Percentiles rank a stretch among this genome's conserved stretches.
Evolutionary conservation across 768 basidiomycete species (phyloP).

Genomic region (Psilocybe azurescens): DNA sequence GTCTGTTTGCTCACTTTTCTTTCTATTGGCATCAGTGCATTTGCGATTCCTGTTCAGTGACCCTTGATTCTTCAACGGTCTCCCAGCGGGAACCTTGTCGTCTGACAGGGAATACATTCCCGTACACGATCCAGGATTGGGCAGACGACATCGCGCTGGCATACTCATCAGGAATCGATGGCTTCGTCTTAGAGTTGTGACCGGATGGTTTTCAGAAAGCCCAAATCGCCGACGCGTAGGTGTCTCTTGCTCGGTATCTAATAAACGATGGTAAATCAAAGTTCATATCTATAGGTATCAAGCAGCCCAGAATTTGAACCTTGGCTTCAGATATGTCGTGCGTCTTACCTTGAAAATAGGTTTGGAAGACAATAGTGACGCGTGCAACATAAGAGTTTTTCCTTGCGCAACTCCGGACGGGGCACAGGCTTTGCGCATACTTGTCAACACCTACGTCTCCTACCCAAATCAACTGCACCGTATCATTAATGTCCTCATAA

Average conservation of each 20-base stretch:
- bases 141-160: constrained; percentile 60
- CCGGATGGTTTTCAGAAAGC: constrained; percentile 63
- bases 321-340: constrained; percentile 82
- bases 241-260: constrained; percentile 9
- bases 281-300: constrained; percentile 44
- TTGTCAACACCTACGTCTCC: constrained; percentile 56
- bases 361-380: background rate
- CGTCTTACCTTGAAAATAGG: constrained; percentile 15
- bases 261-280: too few relatives aligned
- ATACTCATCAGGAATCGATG: constrained; percentile 65
- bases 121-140: constrained; percentile 57
- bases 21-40: constrained; percentile 22
- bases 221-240: constrained; percentile 68
- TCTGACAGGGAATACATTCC: constrained; percentile 60
- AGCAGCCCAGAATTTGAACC: constrained; percentile 55
- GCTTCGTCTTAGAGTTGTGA: constrained; percentile 76
- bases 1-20: constrained; percentile 15
- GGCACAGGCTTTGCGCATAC: constrained; percentile 54
- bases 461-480: constrained; percentile 62
- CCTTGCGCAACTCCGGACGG: constrained; percentile 57
- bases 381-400: constrained; percentile 45
- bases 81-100: too few relatives aligned
- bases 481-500: background rate
- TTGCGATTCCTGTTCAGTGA: constrained; percentile 25
- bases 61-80: constrained; percentile 2